phyloP scores from a whole-genome alignment of 768 basidiomycete species.

The Boletus coccyginus region DNA sequence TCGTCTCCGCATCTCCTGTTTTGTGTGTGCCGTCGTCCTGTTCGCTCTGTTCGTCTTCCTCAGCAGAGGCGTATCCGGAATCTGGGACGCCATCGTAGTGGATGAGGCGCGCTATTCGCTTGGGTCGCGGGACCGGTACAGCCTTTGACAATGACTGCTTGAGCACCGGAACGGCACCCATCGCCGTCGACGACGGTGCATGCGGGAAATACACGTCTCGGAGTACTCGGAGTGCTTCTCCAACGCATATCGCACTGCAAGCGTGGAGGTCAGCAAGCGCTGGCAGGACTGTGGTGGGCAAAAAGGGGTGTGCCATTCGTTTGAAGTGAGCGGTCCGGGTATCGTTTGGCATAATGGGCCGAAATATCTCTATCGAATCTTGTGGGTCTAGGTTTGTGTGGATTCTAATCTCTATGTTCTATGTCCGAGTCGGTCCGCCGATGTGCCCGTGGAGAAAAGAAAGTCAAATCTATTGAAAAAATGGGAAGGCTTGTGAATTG shows the following conservation, averaged over 20 bases:
- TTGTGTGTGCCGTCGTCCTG: conserved; percentile 29
- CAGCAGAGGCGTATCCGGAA: conserved; percentile 77
- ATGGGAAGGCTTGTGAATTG: background rate
- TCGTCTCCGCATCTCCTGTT: conserved; percentile 7
- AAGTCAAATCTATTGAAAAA: conserved; percentile 2
- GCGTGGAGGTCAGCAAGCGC: conserved; percentile 44
- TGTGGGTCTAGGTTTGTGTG: conserved; percentile 9
- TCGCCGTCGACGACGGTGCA: conserved; percentile 9
- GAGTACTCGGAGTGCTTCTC: conserved; percentile 43
- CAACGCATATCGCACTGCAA: conserved; percentile 37
- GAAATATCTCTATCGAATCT: conserved; percentile 6
- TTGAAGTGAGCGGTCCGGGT: background rate
- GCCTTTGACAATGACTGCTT: conserved; percentile 11
- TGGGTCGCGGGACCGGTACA: conserved; percentile 26
- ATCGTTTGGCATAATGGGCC: conserved; percentile 4
- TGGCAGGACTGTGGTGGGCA: conserved; percentile 57
- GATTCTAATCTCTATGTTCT: conserved; percentile 13
- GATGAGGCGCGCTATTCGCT: conserved; percentile 21
- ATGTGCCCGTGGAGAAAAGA: background rate
- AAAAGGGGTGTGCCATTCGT: conserved; percentile 14
- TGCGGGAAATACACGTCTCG: conserved; percentile 51
- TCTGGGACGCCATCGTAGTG: conserved; percentile 53
- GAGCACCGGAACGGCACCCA: conserved; percentile 16
- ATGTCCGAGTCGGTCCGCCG: background rate
- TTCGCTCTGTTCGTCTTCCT: conserved; percentile 49